Base-by-base conservation (phyloP, 768 basidiomycete genomes). In the Collybia nuda region DNA sequence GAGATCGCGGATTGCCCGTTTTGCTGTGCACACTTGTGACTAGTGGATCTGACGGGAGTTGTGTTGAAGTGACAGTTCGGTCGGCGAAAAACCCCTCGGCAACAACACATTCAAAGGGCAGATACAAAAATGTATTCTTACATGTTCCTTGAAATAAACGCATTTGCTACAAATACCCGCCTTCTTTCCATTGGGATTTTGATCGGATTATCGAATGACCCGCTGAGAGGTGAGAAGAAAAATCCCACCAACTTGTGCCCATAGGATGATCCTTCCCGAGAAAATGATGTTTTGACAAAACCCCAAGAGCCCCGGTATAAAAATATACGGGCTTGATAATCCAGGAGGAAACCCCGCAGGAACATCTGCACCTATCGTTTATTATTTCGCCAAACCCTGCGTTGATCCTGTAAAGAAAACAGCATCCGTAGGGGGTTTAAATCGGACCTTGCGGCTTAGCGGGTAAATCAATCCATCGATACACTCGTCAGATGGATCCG, bases 191-290 rank as follows among this genome's bases (percentile, higher is more conserved):
- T 58, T 52, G 46, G 45, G 59, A 56, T 58, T 44, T 47, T 65
- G 66, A 68, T 67, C 66, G 64, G 65, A 62, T 62, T 62, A 62
- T 58, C 48, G 48, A 48, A 60, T 54, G 50, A 48, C 29, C 57
- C 59, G 50, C 51, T 52, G 53, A 37, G 21, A 46, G 46, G 46
- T 41, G 32, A 32, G 32, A 32, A 32, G 32, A 32, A 41, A 21
- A 55, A 26, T 26, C 24, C 55, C 54, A 52, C 44, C 21, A 56
- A 51, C 52, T 47, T 51, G 55, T 53, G 55, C 58, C 61, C 43
- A 48, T 57, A 59, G 47, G 46, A 53, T 50, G 58, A 65, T 63
- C 60, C 56, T 56, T 50, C 56, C 51, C 52, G 50, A 39, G 61
- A 54, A 58, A 50, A 26, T 26, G 7, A 26, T 7, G 7, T 4